phyloP scores from a whole-genome alignment of 345 rosid genomes.

The Pistacia atlantica region DNA sequence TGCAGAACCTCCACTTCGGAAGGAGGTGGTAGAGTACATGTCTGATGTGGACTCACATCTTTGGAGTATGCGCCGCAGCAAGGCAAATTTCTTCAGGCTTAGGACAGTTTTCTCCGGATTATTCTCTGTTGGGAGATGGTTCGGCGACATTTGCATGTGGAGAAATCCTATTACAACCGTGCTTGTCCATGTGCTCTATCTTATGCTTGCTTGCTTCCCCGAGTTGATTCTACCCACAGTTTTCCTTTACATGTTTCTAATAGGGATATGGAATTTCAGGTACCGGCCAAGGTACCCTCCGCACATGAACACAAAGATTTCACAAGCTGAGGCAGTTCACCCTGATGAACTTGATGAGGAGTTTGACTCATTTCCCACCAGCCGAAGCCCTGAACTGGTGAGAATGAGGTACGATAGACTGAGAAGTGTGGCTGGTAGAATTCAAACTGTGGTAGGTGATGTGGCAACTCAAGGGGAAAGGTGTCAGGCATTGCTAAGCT shows the following conservation, averaged over 20 bases:
- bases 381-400: conserved; percentile 67
- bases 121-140: conserved; percentile 85
- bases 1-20: conserved; percentile 91
- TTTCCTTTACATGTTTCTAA: conserved; percentile 90
- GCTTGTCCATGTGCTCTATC: conserved; percentile 81
- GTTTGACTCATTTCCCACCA: conserved; percentile 87
- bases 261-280: conserved; percentile 92
- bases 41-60: conserved; percentile 91
- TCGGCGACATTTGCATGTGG: conserved; percentile 83
- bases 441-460: conserved; percentile 95
- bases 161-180: conserved; percentile 81
- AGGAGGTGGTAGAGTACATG: conserved; percentile 95
- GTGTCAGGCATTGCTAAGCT: conserved; percentile 80
- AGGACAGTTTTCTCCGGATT: conserved; percentile 79
- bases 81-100: conserved; percentile 86
- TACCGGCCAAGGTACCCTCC: conserved; percentile 94
- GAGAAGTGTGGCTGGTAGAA: conserved; percentile 92
- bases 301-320: conserved; percentile 92
- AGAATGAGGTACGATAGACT: conserved; percentile 91
- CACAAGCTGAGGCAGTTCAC: conserved; percentile 83
- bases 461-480: conserved; percentile 97
- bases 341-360: conserved; percentile 96
- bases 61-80: conserved; percentile 98
- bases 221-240: conserved; percentile 86
- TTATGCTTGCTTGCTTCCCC: conserved; percentile 87